Base-by-base conservation (phyloP, 176 grass and related monocot species). In the Zea luxurians region DNA sequence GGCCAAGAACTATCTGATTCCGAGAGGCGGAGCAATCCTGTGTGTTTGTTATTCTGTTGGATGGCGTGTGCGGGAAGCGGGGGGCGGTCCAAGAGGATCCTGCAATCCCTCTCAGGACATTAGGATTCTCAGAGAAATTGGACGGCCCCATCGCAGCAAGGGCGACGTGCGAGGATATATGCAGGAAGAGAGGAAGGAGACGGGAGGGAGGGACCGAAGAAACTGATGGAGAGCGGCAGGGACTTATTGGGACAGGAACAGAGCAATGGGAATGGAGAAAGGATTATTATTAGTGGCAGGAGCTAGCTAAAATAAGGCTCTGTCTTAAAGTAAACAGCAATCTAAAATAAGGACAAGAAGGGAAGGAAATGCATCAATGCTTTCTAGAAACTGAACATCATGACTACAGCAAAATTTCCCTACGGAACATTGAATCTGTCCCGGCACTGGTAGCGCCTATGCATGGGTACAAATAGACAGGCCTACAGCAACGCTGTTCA, bases 231-330 rank as follows among this genome's bases (percentile, higher is more conserved):
- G 40, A 79, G 65, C 65, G 36, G 79, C 58, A 52, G 2, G 36
- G 58, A 64, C 36, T 82, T 82, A 52, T 34, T 63, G 57, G 52
- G 21, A 61, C 41, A 83, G 79, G 60, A 68, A 61, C 35, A 45
- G 16, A 70, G 17, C 4, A 10, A 78, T 64, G 44, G 61, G 68
- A 76, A 85, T 61, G 37, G 67, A 81, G 47, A 62, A 59, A 75
- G 13, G 63, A 37, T 81, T 84, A 78, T 64, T 60, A 83, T 76
- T 85, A 70, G 66, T 10, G 54, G 53, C 42, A 70, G 46, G 45
- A 9, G 6, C 17, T 43, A 15, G 79, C 79, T 64, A 82, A 82
- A 64, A 72, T 73, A 73, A 81, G 45, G 11, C 48, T 40, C 12
- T 48, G 9, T 13, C 20, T 40, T 64, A 63, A 71, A 50, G 9